phyloP scores from a whole-genome alignment of 441 rosid species.

The Flueggea neowawraea region DNA sequence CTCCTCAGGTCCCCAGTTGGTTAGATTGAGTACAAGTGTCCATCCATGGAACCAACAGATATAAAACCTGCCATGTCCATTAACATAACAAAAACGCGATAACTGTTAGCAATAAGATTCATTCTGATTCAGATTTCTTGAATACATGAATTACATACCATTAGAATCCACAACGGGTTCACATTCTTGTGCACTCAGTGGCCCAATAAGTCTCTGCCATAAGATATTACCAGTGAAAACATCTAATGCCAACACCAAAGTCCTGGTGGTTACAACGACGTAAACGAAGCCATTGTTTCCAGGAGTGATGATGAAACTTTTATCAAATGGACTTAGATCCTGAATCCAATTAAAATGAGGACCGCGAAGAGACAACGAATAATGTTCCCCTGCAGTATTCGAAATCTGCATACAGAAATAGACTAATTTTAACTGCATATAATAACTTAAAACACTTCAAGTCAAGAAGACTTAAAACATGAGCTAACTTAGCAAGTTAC shows the following conservation, averaged over 20 bases:
- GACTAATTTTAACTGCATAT: not conserved
- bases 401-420: conserved; percentile 48
- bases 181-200: conserved; percentile 40
- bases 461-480: too few species aligned
- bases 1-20: conserved; percentile 54
- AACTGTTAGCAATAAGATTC: too few species aligned
- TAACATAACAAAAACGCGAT: too few species aligned
- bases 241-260: conserved; percentile 59
- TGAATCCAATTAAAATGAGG: conserved; percentile 67
- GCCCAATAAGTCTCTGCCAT: conserved; percentile 74
- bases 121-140: too few species aligned
- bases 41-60: conserved; percentile 84
- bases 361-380: conserved; percentile 66
- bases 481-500: too few species aligned
- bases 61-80: conserved; percentile 53
- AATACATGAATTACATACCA: conserved; percentile 28
- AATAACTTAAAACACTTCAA: too few species aligned
- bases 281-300: conserved; percentile 80
- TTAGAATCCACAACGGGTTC: conserved; percentile 59
- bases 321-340: conserved; percentile 63
- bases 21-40: conserved; percentile 73
- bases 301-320: conserved; percentile 50
- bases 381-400: conserved; percentile 69
- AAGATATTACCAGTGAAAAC: conserved; percentile 59
- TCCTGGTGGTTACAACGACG: conserved; percentile 47